Evolutionary conservation across 331 rosid species (phyloP).

Genomic region (Phaseolus coccineus): DNA sequence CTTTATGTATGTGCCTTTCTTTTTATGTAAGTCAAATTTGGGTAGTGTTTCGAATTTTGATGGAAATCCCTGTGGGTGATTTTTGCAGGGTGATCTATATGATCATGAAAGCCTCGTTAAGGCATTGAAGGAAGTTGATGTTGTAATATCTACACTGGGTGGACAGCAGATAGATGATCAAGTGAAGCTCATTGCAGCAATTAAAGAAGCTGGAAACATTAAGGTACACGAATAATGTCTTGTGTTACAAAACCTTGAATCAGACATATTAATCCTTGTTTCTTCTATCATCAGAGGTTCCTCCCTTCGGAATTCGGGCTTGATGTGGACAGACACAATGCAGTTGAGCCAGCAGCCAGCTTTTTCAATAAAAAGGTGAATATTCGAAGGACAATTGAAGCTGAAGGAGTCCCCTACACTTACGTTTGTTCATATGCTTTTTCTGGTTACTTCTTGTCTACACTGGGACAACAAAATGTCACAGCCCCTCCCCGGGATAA

Average conservation of each 20-base stretch:
- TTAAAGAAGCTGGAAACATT: constrained; percentile 66
- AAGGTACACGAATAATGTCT: constrained; percentile 32
- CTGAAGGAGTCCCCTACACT: constrained; percentile 59
- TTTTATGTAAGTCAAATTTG: neutral
- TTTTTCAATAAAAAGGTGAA: neutral
- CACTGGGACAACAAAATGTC: constrained; percentile 45
- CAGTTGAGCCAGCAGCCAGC: constrained; percentile 43
- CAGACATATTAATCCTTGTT: neutral
- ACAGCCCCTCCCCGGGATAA: constrained; percentile 57
- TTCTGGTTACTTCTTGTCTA: constrained; percentile 46
- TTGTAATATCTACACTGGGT: constrained; percentile 58
- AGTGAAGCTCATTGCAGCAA: constrained; percentile 56
- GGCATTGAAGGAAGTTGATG: constrained; percentile 64
- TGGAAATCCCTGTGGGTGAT: neutral
- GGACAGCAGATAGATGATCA: constrained; percentile 46
- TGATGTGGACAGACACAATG: constrained; percentile 42
- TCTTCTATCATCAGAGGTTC: constrained; percentile 43
- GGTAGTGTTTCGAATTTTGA: neutral
- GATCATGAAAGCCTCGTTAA: constrained; percentile 54
- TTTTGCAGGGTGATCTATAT: constrained; percentile 48
- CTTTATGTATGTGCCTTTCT: constrained; percentile 44
- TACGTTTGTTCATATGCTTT: constrained; percentile 32
- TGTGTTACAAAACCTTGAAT: neutral
- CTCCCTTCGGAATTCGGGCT: constrained; percentile 53
- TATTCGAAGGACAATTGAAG: constrained; percentile 46